phyloP scores from a whole-genome alignment of 768 basidiomycete genomes.

The Podaxis pistillaris region DNA sequence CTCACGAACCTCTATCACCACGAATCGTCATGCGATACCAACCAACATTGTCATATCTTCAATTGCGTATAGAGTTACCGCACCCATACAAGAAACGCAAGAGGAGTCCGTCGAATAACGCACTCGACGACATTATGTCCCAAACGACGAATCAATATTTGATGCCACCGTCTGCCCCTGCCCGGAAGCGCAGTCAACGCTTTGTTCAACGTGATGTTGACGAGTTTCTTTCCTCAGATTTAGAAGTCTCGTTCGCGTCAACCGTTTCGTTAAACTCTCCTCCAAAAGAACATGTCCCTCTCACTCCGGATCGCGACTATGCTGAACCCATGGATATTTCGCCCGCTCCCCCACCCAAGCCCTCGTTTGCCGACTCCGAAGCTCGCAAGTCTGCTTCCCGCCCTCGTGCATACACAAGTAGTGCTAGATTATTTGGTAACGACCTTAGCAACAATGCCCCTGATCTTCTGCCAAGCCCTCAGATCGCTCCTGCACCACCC shows the following conservation, averaged over 20 bases:
- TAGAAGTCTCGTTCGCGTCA: constrained; percentile 81
- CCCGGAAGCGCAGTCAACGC: constrained; percentile 49
- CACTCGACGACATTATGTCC: constrained; percentile 47
- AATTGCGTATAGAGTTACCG: constrained; percentile 38
- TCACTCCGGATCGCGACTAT: constrained; percentile 47
- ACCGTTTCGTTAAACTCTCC: constrained; percentile 80
- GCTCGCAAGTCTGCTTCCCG: constrained; percentile 34
- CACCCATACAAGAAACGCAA: constrained; percentile 34
- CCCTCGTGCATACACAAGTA: constrained; percentile 66
- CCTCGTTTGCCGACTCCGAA: constrained; percentile 22
- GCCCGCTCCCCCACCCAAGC: constrained; percentile 48
- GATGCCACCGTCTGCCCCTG: constrained; percentile 43
- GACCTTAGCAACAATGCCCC: constrained; percentile 61
- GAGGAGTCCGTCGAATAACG: constrained; percentile 42
- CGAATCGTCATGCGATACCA: constrained; percentile 20
- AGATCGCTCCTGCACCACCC: constrained; percentile 28
- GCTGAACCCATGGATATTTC: constrained; percentile 75
- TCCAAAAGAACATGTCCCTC: constrained; percentile 42
- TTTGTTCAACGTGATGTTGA: constrained; percentile 51
- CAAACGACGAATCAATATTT: constrained; percentile 40
- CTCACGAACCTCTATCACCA: constrained; percentile 13
- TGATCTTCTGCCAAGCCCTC: constrained; percentile 30
- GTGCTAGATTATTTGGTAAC: constrained; percentile 67
- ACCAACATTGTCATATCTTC: constrained; percentile 19
- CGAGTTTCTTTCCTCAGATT: constrained; percentile 70